These are phyloP conservation scores for Gillenia trifoliata DNA, from an alignment of 306 rosid species.

Conservation along the genomic window DNA sequence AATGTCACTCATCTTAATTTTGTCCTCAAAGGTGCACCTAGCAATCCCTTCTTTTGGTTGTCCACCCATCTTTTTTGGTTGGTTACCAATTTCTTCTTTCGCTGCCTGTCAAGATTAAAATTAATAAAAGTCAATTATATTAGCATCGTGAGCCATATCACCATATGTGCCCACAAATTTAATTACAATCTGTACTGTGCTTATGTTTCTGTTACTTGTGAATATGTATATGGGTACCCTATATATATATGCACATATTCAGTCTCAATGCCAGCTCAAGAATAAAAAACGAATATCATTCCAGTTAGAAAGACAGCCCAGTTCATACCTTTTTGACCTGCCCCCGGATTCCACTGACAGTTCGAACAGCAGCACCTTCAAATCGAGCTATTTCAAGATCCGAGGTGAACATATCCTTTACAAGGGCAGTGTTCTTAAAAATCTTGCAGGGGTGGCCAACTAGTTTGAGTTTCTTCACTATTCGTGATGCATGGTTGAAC, in stretches of 20 bases:
- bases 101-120: constrained; percentile 60
- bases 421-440: constrained; percentile 87
- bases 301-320: not conserved
- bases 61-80: constrained; percentile 72
- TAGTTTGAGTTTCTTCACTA: constrained; percentile 88
- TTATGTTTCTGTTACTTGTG: not conserved
- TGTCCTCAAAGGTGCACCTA: constrained; percentile 95
- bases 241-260: not conserved
- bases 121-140: not conserved
- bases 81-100: constrained; percentile 81
- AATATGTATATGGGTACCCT: too few species aligned
- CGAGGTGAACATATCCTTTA: constrained; percentile 89
- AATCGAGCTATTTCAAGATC: constrained; percentile 93
- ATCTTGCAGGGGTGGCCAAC: constrained; percentile 90
- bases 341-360: constrained; percentile 91
- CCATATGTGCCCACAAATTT: not conserved
- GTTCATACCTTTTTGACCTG: constrained; percentile 87
- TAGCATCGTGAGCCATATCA: not conserved
- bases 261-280: not conserved
- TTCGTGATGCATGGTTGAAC: constrained; percentile 71
- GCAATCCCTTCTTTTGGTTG: constrained; percentile 80
- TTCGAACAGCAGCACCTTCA: constrained; percentile 91
- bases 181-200: not conserved
- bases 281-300: not conserved
- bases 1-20: constrained; percentile 92